Conservation (phyloP, 1,139 yeast genomes). For the Diutina siamensis region DNA sequence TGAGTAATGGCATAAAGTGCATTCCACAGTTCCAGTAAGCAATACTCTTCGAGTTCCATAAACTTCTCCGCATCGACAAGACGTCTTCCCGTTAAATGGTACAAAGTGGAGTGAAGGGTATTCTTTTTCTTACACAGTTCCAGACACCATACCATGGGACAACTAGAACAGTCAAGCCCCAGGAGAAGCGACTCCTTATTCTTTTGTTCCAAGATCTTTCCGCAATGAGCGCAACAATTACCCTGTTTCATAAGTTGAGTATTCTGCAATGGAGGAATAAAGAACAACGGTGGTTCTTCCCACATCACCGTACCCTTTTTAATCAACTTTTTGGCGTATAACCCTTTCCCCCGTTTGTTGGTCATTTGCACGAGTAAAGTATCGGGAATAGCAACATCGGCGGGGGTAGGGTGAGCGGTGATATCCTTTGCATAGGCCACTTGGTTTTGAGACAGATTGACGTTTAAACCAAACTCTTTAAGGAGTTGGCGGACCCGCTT, state of each 20-base stretch:
- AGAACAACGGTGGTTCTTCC: constrained; percentile 52
- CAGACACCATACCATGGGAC: constrained; percentile 68
- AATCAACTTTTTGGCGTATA: constrained; percentile 33
- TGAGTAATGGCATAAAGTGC: constrained; percentile 58
- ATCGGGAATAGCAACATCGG: constrained; percentile 34
- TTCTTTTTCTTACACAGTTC: constrained; percentile 44
- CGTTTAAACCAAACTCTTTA: constrained; percentile 40
- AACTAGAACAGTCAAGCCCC: constrained; percentile 58
- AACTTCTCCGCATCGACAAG: constrained; percentile 37
- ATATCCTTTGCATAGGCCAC: constrained; percentile 44
- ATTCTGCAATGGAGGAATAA: constrained; percentile 64
- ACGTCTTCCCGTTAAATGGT: constrained; percentile 33
- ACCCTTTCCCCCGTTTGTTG: constrained; percentile 36
- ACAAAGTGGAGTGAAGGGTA: constrained; percentile 42
- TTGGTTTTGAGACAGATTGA: constrained; percentile 18
- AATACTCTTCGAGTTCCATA: constrained; percentile 45
- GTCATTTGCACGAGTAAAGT: constrained; percentile 33
- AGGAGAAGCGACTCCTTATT: constrained; percentile 17
- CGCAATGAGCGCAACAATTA: constrained; percentile 71
- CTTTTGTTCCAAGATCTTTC: constrained; percentile 10
- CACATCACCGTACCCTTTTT: constrained; percentile 44
- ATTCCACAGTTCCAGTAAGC: constrained; percentile 55
- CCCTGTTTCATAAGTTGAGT: constrained; percentile 51
- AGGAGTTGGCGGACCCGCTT: constrained; percentile 43
- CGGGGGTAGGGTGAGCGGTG: constrained; percentile 40